Evolutionary conservation across 2,329 filamentous ascomycete species (phyloP).

Genomic region (Elsinoe necatrix): DNA sequence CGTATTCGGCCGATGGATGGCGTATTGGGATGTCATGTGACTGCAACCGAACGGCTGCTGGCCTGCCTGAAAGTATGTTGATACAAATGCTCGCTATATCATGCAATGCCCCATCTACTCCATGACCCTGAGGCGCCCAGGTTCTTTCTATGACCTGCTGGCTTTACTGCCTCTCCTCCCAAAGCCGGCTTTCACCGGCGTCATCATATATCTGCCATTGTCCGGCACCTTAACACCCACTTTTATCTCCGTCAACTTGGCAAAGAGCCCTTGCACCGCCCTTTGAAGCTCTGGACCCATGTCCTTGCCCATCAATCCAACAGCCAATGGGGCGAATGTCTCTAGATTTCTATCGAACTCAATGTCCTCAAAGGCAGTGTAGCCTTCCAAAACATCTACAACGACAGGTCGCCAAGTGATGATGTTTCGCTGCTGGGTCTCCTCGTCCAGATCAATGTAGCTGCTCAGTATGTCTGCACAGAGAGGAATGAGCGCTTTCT

Average conservation of each 20-base stretch:
- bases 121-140: neutral
- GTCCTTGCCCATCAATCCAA: constrained; percentile 76
- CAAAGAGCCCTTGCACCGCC: constrained; percentile 67
- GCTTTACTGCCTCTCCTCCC: constrained; percentile 9
- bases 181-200: constrained; percentile 8
- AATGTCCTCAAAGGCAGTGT: constrained; percentile 68
- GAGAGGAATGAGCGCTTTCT: constrained; percentile 83
- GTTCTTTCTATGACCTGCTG: constrained; percentile 8
- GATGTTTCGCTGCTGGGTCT: constrained; percentile 94
- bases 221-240: constrained; percentile 31
- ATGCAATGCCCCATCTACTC: neutral
- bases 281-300: constrained; percentile 69
- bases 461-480: constrained; percentile 88
- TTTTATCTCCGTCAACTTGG: constrained; percentile 71
- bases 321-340: constrained; percentile 76
- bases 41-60: no score
- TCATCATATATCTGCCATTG: constrained; percentile 12
- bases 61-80: neutral
- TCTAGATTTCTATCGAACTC: constrained; percentile 73
- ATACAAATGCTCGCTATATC: constrained; percentile 13
- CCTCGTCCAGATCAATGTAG: constrained; percentile 82
- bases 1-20: no score
- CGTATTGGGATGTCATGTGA: no score
- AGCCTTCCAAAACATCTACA: constrained; percentile 91
- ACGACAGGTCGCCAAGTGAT: constrained; percentile 96